Conservation (phyloP, 2,329 filamentous ascomycete genomes). For the Venturia asperata region DNA sequence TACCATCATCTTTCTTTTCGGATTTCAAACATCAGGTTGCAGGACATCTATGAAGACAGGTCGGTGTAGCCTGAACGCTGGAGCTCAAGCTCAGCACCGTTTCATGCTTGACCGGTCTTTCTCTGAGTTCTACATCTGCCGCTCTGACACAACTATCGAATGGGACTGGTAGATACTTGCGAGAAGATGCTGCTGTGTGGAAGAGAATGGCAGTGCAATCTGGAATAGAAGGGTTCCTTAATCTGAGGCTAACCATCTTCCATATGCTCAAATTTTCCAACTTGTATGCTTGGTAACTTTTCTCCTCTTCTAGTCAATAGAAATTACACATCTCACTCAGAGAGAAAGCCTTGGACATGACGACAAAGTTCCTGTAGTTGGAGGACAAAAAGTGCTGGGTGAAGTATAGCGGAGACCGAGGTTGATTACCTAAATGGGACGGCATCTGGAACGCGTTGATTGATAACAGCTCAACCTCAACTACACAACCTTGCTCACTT, state of each 20-base stretch:
- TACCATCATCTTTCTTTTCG: neutral
- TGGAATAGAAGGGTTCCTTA: no score
- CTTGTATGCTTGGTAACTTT: no score
- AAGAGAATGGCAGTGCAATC: no score
- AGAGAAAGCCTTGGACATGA: neutral
- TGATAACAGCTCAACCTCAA: neutral
- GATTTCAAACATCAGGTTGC: neutral
- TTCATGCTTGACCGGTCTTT: neutral
- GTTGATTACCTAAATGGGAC: neutral
- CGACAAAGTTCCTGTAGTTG: neutral
- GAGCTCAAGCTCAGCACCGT: neutral
- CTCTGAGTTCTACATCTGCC: neutral
- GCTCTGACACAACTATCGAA: neutral
- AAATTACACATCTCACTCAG: no score
- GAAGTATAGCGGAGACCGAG: neutral
- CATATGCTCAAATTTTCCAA: no score
- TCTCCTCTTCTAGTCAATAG: no score
- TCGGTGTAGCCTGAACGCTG: neutral
- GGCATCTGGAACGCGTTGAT: constrained; percentile 1
- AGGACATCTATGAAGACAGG: neutral
- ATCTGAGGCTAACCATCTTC: no score
- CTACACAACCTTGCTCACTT: neutral
- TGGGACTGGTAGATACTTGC: neutral
- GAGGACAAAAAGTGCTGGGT: neutral
- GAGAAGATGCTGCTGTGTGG: neutral